Base-by-base conservation (phyloP, 2,329 filamentous ascomycete species). In the Plenodomus biglobosus region DNA sequence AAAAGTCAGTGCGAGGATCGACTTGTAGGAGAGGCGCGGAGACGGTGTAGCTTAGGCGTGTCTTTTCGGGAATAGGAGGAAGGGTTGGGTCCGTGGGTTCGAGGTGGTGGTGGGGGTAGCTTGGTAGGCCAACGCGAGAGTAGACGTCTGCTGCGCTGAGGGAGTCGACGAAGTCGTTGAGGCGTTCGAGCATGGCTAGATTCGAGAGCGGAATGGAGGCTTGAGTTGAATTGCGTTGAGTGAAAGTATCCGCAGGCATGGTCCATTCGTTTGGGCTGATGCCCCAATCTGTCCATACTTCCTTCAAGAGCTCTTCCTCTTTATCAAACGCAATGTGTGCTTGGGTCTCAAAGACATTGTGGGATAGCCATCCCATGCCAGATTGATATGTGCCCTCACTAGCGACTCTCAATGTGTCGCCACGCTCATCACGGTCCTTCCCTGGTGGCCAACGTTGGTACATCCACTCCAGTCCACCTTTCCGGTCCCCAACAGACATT, bases 401-500 rank as follows among this genome's bases (percentile, higher is more conserved):
- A 43, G 92, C 78, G 10, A 96, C 88, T 19, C 92, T 85, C 36
- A 92, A 77, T 8, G 80, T 80, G 45, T 88, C 79, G 1, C 87
- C 86, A 38, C 85, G 70, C 43, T 81, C 76, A 60, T 92, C 85
- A 2, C 85, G 64, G 62, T 92, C 88, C 19, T 78, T 78, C 0
- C 88, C 88, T 38, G 80, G 81, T 8, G 89, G 88, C 84, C 86
- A 92, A 47, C 86, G 81, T 40, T 86, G 83, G 59, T 87, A 85
- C 61, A 95, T 89, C 92, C 95, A 99, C 61, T 92, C 88, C 38
- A 95, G 81, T 0, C 94, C 92, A 17, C 88, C 88, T 59, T 88
- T 88, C n/a, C 84, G 79, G 66, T 96, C 94, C 4, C 94, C 95
- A 8, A 99, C 84, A 0, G 87, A 90, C 73, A 97, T 91, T 69